phyloP scores from a whole-genome alignment of 257 asterid genomes.

The Solanum rostratum region DNA sequence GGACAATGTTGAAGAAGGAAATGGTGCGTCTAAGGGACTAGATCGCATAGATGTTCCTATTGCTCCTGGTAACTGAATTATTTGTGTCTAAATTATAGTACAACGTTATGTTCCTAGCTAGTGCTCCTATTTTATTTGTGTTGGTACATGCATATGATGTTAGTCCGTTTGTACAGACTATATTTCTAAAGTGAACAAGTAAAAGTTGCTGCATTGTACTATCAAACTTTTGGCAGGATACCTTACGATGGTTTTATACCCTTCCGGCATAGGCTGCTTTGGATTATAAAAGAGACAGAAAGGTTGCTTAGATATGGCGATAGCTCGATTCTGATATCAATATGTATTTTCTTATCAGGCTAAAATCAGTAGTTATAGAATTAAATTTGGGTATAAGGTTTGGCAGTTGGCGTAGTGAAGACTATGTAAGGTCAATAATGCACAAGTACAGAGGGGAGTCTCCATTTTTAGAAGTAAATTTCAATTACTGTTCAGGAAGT shows the following conservation, averaged over 20 bases:
- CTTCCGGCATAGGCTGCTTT: neutral
- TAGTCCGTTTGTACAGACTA: neutral
- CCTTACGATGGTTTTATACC: neutral
- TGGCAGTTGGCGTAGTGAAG: no score
- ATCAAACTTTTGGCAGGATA: neutral
- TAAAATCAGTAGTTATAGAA: no score
- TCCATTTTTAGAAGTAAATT: no score
- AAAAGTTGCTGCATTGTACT: neutral
- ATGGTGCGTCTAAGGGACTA: neutral
- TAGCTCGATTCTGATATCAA: neutral
- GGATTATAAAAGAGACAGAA: neutral
- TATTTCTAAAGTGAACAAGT: neutral
- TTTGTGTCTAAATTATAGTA: neutral
- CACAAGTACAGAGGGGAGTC: no score
- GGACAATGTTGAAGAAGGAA: conserved; percentile 29
- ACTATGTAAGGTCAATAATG: no score
- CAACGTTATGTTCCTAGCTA: neutral
- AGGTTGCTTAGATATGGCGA: neutral
- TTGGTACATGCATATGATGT: neutral
- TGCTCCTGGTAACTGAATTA: neutral
- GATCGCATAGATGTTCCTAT: neutral
- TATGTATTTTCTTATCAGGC: no score
- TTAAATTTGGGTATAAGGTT: no score
- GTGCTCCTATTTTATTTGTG: neutral
- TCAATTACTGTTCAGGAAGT: no score